Base-by-base conservation (phyloP, 305 asterid genomes). In the Fraxinus sp. region DNA sequence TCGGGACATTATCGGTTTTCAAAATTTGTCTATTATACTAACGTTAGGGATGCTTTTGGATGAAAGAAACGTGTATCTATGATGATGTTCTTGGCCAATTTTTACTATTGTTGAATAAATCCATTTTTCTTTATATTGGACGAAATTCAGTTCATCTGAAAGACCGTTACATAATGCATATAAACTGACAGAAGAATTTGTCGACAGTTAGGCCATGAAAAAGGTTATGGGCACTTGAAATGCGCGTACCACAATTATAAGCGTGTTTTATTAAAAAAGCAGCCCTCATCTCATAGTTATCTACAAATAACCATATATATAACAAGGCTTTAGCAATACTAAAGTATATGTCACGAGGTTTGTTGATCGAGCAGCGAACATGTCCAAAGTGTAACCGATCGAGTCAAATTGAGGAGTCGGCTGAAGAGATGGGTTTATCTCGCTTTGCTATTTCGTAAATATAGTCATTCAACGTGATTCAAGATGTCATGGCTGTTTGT, bases 61-160 rank as follows among this genome's bases (percentile, higher is more conserved):
- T 3, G 5, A 22, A 22, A 8, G 72, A 62, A 62, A 22, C 33
- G 16, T 22, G 10, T 2, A 22, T 20, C 32, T 8, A 62, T 0
- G 33, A 20, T 3, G 16, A 7, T 22, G 32, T 22, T 62, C 20
- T 52, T 14, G 62, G 22, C 20, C 62, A 52, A 79, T 76, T 81
- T 79, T 64, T 70, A 57, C 78, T 87, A 55, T 86, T 87, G 80
- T 85, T 87, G 66, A 85, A 87, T 87, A 85, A 87, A 89, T 89
- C 85, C 86, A 84, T 86, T 49, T 77, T 89, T 76, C 80, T 80
- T 81, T 59, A 81, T 18, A 77, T 86, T 87, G 89, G 95, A 92
- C 97, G 87, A 89, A 85, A 87, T 92, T 59, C 95, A 89, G 64
- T 84, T 81, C 88, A 90, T 87, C 71, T 83, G 68, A 46, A 8